Conservation (phyloP, 176 grass and related monocot genomes). For the Oryza meyeriana region DNA sequence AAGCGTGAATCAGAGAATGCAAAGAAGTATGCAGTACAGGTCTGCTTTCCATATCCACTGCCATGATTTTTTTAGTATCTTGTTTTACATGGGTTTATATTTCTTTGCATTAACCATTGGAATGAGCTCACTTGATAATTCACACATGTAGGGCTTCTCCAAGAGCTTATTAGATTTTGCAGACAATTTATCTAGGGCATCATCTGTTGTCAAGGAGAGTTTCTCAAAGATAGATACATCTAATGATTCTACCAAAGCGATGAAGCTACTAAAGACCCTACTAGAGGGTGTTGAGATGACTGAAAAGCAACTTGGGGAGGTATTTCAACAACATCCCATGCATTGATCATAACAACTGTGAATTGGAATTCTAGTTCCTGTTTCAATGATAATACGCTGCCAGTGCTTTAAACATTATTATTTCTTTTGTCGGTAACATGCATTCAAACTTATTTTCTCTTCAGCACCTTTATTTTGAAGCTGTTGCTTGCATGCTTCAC, state of each 20-base stretch:
- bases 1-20: conserved; percentile 57
- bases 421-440: background rate
- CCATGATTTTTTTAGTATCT: background rate
- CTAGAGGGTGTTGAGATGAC: conserved; percentile 71
- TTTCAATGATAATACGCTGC: background rate
- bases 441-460: background rate
- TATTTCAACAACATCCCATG: background rate
- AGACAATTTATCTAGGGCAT: conserved; percentile 47
- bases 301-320: conserved; percentile 68
- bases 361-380: background rate
- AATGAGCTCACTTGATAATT: background rate
- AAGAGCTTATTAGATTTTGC: conserved; percentile 65
- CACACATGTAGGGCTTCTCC: conserved; percentile 38
- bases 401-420: background rate
- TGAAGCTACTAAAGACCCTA: conserved; percentile 52
- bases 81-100: no score
- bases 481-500: background rate
- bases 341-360: background rate
- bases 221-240: conserved; percentile 55
- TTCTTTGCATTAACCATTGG: no score
- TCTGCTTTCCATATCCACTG: conserved; percentile 11
- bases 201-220: conserved; percentile 56
- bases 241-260: conserved; percentile 50
- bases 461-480: background rate
- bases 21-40: conserved; percentile 70